Evolutionary conservation across 2,329 filamentous ascomycete genomes (phyloP), one percentile per base, ranked within the genome.

Genomic region (Aspergillus pseudoterreus): DNA sequence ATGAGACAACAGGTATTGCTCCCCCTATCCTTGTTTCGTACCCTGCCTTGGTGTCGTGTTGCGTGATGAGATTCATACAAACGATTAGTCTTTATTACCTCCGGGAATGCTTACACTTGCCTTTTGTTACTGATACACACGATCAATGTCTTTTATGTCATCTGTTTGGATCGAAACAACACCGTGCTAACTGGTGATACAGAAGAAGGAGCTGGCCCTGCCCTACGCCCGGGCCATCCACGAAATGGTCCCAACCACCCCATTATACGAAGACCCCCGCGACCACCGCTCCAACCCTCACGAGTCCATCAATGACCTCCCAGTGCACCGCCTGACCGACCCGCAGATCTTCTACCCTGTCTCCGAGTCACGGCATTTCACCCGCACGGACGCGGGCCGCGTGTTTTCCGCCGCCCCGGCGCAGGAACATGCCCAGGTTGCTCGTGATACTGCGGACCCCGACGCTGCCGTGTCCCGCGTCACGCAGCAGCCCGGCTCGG

Each of bases 61-160:
- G 35, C 35, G 78, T 87, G 85, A 88, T 88, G 85, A 89, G 81
- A 75, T 83, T 81, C 71, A 77, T 82, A 83, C 85, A 84, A 82
- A 87, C 92, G 92, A 96, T 97, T 96, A 96, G 92, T 97, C 92
- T 96, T 95, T 81, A 96, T 96, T 92, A 97, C 27, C 54, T 50
- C 62, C 60, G 66, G 66, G 66, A 84, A 70, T 96, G 74, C 63
- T 71, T 72, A 71, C 64, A 82, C 80, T 30, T 85, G 82, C 86
- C 83, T 61, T 59, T 54, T 60, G 50, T 57, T 36, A 46, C 64
- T 67, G 63, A 62, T 55, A 38, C 51, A 55, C 45, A 52, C 22
- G 36, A 19, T 47, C 30, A 24, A 46, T 51, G 46, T 52, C 50
- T 50, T 50, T 55, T 52, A 48, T 43, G 12, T 45, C 41, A 41